phyloP scores from a whole-genome alignment of 139 green algal genomes.

The Bryopsis sp. region DNA sequence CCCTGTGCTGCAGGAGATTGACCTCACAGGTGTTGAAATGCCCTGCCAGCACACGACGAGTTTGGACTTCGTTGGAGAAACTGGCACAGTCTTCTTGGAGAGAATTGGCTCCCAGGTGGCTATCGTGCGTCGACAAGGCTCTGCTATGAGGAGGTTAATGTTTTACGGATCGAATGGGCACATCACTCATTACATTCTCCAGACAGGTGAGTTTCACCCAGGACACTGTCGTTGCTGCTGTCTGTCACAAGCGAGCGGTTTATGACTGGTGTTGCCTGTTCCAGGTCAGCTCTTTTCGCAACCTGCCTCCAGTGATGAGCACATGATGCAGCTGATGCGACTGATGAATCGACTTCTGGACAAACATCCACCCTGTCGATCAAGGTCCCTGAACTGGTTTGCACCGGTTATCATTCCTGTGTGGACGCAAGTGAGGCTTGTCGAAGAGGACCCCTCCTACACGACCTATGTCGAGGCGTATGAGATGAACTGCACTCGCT shows the following conservation, averaged over 20 bases:
- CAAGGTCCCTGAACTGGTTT: slow-evolving; percentile 60
- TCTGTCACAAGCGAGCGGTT: not conserved
- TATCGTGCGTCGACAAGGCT: slow-evolving; percentile 69
- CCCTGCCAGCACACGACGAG: slow-evolving; percentile 48
- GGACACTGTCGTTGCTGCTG: not conserved
- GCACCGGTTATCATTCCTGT: slow-evolving; percentile 78
- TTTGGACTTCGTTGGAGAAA: slow-evolving; percentile 42
- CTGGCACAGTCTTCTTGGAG: slow-evolving; percentile 62
- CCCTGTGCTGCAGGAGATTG: slow-evolving; percentile 36
- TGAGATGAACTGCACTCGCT: slow-evolving; percentile 84
- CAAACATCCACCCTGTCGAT: slow-evolving; percentile 51
- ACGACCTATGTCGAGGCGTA: slow-evolving; percentile 82
- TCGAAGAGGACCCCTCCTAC: slow-evolving; percentile 85
- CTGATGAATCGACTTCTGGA: slow-evolving; percentile 77
- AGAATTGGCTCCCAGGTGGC: slow-evolving; percentile 65
- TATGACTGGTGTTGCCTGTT: not conserved
- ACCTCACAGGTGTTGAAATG: slow-evolving; percentile 23
- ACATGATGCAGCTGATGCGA: slow-evolving; percentile 52
- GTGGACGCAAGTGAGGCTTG: slow-evolving; percentile 67
- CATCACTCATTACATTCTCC: slow-evolving; percentile 15
- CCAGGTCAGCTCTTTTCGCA: not conserved
- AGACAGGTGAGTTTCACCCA: not conserved
- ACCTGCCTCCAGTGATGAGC: slow-evolving; percentile 51
- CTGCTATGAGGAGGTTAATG: slow-evolving; percentile 40
- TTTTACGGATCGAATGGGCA: slow-evolving; percentile 71